phyloP scores from a whole-genome alignment of 75 land plant species.

The Sequoiadendron giganteum region DNA sequence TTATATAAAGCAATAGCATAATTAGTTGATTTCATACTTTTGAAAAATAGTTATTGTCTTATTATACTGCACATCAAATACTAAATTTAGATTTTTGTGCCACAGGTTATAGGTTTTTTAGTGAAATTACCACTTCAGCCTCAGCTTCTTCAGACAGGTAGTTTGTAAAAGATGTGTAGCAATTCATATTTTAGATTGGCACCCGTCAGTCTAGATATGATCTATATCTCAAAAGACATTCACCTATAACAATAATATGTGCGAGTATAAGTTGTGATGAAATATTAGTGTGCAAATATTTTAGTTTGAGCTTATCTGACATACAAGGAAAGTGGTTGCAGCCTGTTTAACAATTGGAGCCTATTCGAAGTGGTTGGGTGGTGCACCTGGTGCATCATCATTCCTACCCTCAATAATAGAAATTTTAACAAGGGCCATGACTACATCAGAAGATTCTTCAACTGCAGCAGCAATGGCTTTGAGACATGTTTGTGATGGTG shows the following conservation, averaged over 20 bases:
- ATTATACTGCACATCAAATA: background rate
- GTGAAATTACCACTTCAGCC: slow-evolving; percentile 80
- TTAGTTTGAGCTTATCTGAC: background rate
- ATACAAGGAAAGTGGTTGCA: slow-evolving; percentile 22
- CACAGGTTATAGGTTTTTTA: slow-evolving; percentile 72
- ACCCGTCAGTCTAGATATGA: background rate
- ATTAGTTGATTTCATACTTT: background rate
- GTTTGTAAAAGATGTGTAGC: background rate
- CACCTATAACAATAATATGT: background rate
- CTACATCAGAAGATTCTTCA: slow-evolving; percentile 78
- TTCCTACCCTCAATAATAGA: slow-evolving; percentile 68
- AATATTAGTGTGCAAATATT: background rate
- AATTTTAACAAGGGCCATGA: slow-evolving; percentile 75
- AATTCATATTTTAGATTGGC: background rate
- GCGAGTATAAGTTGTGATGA: background rate
- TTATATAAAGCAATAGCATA: background rate
- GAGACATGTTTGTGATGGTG: slow-evolving; percentile 95
- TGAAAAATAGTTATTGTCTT: background rate
- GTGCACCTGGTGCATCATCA: slow-evolving; percentile 49
- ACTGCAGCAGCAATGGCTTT: slow-evolving; percentile 97
- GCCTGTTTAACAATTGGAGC: slow-evolving; percentile 94
- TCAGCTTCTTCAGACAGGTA: slow-evolving; percentile 89
- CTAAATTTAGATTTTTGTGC: background rate
- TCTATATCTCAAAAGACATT: background rate
- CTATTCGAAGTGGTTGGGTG: slow-evolving; percentile 92